Percentiles rank a stretch among this genome's conserved stretches.
These are phyloP conservation scores for Rhodotorula graminis DNA, from an alignment of 768 basidiomycete genomes.

Conservation along the genomic window DNA sequence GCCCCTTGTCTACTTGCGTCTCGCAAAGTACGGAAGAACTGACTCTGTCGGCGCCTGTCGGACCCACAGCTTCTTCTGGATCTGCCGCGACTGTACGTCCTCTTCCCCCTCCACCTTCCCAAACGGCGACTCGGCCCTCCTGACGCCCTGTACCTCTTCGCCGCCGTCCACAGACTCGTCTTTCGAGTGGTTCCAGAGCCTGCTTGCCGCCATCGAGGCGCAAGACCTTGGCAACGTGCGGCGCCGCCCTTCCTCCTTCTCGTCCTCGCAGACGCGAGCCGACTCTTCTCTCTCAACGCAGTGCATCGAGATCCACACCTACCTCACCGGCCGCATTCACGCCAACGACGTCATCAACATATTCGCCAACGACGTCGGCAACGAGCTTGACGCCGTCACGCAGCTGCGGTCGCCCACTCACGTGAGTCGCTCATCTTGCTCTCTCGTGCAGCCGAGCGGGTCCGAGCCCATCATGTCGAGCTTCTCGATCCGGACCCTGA, in stretches of 20 bases:
- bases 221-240: slow-evolving; percentile 67
- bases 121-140: no score
- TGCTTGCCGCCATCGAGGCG: slow-evolving; percentile 86
- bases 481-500: slow-evolving; percentile 45
- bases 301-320: slow-evolving; percentile 71
- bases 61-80: slow-evolving; percentile 38
- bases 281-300: background rate
- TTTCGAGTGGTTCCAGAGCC: slow-evolving; percentile 67
- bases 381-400: slow-evolving; percentile 86
- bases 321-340: slow-evolving; percentile 83
- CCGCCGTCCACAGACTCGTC: slow-evolving; percentile 6
- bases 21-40: no score
- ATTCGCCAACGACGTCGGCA: slow-evolving; percentile 70
- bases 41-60: no score
- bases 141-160: no score
- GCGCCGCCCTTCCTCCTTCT: background rate
- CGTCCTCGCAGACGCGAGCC: no score
- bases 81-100: slow-evolving; percentile 37
- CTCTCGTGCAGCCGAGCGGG: no score
- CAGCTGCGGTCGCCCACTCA: slow-evolving; percentile 84
- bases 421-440: slow-evolving; percentile 56
- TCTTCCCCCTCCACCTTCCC: background rate
- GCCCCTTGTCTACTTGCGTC: no score
- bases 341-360: slow-evolving; percentile 93
- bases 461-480: no score